Conservation (phyloP, 1,284 basidiomycete genomes). For the Thecaphora frezii region DNA sequence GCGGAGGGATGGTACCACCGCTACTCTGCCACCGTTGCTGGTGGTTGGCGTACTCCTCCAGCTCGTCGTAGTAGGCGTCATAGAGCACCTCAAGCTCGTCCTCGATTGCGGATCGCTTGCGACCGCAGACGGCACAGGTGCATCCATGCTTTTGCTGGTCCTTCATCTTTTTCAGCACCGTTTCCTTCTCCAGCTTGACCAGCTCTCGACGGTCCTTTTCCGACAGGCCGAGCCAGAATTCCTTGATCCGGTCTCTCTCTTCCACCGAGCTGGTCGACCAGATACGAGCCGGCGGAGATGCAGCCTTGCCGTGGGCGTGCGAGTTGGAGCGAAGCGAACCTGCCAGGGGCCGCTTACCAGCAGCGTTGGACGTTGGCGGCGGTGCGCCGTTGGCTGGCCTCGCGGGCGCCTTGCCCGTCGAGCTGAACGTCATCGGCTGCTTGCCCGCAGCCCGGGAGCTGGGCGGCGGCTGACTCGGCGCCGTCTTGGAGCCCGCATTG, state of each 20-base stretch:
- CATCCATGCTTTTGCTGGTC: constrained; percentile 96
- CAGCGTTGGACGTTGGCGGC: constrained; percentile 61
- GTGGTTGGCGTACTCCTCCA: constrained; percentile 96
- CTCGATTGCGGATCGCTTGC: constrained; percentile 97
- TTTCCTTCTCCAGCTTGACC: constrained; percentile 95
- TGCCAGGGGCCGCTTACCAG: constrained; percentile 62
- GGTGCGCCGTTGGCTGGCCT: constrained; percentile 52
- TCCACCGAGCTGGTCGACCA: constrained; percentile 78
- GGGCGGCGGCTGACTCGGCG: constrained; percentile 58
- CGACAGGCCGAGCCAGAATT: constrained; percentile 89
- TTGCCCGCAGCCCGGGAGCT: constrained; percentile 74
- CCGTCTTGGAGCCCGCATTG: no score
- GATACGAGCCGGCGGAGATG: constrained; percentile 31
- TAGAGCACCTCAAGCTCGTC: constrained; percentile 98
- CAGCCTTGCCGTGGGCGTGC: constrained; percentile 5
- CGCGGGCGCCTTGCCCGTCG: constrained; percentile 40
- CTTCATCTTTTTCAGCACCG: constrained; percentile 96
- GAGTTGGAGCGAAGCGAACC: not conserved
- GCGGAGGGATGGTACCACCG: constrained; percentile 81
- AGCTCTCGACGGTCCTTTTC: constrained; percentile 86
- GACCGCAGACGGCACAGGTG: constrained; percentile 90
- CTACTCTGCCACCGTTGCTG: constrained; percentile 88
- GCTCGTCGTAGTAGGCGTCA: constrained; percentile 99
- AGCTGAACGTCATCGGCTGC: constrained; percentile 67
- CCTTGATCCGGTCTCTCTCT: constrained; percentile 93